Percentiles rank a stretch among this genome's conserved stretches.
Evolutionary conservation across 225 moss, liverwort and hornwort species (phyloP).

Genomic region (Pleurozium schreberi): DNA sequence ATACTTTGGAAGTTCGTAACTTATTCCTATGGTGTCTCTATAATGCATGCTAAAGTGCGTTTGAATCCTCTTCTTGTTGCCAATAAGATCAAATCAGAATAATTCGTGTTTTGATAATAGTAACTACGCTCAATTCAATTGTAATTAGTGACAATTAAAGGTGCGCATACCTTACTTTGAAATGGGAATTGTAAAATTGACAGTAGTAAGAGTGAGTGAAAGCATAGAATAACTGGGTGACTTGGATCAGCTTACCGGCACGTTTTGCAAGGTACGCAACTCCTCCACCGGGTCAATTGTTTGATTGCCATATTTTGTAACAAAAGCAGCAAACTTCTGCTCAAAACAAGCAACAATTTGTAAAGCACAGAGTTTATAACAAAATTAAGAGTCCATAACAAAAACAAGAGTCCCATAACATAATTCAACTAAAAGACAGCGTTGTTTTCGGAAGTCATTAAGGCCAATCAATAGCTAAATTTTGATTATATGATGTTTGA

Average conservation of each 20-base stretch:
- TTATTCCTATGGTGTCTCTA: fast-evolving
- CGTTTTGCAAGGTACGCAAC: constrained; percentile 8
- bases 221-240: neutral
- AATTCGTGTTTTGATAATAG: neutral
- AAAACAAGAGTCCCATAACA: neutral
- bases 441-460: neutral
- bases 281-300: constrained; percentile 11
- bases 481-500: neutral
- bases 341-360: neutral
- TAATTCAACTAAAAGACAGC: neutral
- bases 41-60: neutral
- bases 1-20: neutral
- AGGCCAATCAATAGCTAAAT: neutral
- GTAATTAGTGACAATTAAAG: neutral
- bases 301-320: neutral
- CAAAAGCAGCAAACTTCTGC: constrained; percentile 2
- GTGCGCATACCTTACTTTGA: neutral
- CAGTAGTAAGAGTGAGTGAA: neutral
- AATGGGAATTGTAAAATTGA: no score
- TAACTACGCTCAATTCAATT: no score
- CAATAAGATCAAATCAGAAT: neutral
- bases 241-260: constrained; percentile 7
- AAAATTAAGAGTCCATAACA: neutral
- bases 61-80: neutral
- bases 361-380: neutral